These are phyloP conservation scores for Ustilago hordei DNA, from an alignment of 1,284 basidiomycete species.

Conservation along the genomic window DNA sequence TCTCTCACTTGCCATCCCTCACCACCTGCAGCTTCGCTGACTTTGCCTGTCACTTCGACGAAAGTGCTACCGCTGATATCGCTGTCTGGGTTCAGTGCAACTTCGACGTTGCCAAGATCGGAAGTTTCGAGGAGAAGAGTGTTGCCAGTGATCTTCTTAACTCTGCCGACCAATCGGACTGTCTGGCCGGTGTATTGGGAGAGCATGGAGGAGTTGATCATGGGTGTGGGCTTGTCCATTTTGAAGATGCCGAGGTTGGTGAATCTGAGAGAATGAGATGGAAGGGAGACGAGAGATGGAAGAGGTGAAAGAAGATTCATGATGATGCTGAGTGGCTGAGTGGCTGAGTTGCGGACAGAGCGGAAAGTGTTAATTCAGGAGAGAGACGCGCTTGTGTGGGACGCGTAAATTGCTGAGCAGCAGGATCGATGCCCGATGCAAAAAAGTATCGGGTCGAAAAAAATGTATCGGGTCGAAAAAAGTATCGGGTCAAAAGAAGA, in stretches of 20 bases:
- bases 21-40: slow-evolving; percentile 41
- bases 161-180: slow-evolving; percentile 64
- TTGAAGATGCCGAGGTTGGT: slow-evolving; percentile 6
- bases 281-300: neutral
- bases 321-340: slow-evolving; percentile 6
- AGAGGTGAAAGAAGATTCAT: neutral
- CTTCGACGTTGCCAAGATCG: slow-evolving; percentile 63
- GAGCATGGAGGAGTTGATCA: slow-evolving; percentile 65
- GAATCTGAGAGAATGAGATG: neutral
- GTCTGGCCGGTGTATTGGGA: slow-evolving; percentile 45
- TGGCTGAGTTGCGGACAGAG: neutral
- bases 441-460: neutral
- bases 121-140: slow-evolving; percentile 61
- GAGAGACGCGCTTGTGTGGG: slow-evolving; percentile 3
- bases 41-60: slow-evolving; percentile 67
- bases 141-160: slow-evolving; percentile 57
- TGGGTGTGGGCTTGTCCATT: slow-evolving; percentile 64
- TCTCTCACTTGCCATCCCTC: slow-evolving; percentile 45
- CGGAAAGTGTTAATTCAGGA: slow-evolving; percentile 16
- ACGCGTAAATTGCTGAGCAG: slow-evolving; percentile 15
- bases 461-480: neutral
- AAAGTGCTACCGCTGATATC: slow-evolving; percentile 41
- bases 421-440: neutral
- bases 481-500: slow-evolving; percentile 6
- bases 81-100: slow-evolving; percentile 56